phyloP scores from a whole-genome alignment of 345 rosid genomes.

The Kernera saxatilis region DNA sequence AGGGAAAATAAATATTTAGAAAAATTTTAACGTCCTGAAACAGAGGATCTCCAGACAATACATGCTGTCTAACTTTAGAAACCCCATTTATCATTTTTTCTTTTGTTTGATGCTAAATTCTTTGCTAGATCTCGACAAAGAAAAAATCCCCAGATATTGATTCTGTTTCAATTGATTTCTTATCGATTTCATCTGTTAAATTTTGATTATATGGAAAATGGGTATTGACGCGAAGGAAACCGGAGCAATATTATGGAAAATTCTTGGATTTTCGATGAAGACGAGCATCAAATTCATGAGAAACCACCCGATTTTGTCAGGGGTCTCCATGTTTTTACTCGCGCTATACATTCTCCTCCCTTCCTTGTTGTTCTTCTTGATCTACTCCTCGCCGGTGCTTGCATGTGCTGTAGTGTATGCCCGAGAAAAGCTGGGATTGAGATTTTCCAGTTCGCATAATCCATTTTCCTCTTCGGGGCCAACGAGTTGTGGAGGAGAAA shows the following conservation, averaged over 20 bases:
- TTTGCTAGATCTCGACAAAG: neutral
- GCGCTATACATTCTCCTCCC: slow-evolving; percentile 48
- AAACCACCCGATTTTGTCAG: slow-evolving; percentile 46
- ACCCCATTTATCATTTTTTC: neutral
- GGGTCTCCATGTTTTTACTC: slow-evolving; percentile 30
- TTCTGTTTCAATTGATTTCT: neutral
- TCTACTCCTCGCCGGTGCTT: slow-evolving; percentile 45
- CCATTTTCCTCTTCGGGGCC: neutral
- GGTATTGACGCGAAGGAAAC: slow-evolving; percentile 42
- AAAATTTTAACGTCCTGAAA: slow-evolving; percentile 9
- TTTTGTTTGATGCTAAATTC: neutral
- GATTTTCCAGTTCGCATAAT: neutral
- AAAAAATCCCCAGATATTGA: neutral
- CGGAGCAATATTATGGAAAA: slow-evolving; percentile 31
- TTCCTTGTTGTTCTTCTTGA: slow-evolving; percentile 45
- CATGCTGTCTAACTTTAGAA: slow-evolving; percentile 6
- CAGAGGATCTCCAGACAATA: slow-evolving; percentile 28
- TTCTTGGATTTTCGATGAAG: slow-evolving; percentile 35
- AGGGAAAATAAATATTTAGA: neutral
- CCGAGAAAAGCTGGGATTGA: slow-evolving; percentile 19
- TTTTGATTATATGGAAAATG: slow-evolving; percentile 32
- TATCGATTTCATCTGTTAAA: neutral
- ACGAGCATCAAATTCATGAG: slow-evolving; percentile 29
- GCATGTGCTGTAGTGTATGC: slow-evolving; percentile 31
- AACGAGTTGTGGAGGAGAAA: slow-evolving; percentile 1